Evolutionary conservation across 2,329 filamentous ascomycete species (phyloP), one percentile per base, ranked within the genome.

Genomic region (Aspergillus sp.): DNA sequence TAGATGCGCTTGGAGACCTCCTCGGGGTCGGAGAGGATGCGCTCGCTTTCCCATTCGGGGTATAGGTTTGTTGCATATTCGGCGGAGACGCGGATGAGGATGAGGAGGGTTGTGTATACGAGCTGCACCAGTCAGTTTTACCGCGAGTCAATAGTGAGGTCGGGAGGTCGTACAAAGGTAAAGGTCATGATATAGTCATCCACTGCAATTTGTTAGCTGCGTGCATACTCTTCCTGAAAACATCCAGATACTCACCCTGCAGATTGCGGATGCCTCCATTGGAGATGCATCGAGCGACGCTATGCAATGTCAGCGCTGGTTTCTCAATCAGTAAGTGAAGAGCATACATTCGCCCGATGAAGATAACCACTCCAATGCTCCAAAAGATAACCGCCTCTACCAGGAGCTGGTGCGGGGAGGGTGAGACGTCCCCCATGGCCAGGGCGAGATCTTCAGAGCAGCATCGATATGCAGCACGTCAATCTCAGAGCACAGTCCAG

Each of bases 351-450:
- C 70, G 58, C n/a, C 68, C 64, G 11, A 64, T 44, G 52, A 63
- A 71, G 11, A 72, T 53, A 6, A 71, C 58, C 32, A 71, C 36
- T 0, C 54, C 69, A 42, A 72, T 69, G 36, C 63, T 66, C 70
- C 70, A 70, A 32, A 71, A 72, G 5, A 70, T 57, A 4, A 69
- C 47, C 20, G 68, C 66, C 53, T 72, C 70, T 3, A 64, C 60
- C 8, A 71, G 47, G 8, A 72, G 64, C 57, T 68, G 64, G 4
- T 55, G 62, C 5, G 70, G 69, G 24, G 66, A 68, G 36, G 70
- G 70, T 17, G 70, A 72, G 22, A 48, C 59, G 5, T 69, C 60
- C 42, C 68, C 69, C 70, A 72, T 72, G 24, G 26, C 24, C 9
- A 34, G 38, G 5, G 51, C 5, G 42, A 41, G 42, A 41, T 43